Conservation (phyloP, 106 monocot genomes). For the Posidonia australis region DNA sequence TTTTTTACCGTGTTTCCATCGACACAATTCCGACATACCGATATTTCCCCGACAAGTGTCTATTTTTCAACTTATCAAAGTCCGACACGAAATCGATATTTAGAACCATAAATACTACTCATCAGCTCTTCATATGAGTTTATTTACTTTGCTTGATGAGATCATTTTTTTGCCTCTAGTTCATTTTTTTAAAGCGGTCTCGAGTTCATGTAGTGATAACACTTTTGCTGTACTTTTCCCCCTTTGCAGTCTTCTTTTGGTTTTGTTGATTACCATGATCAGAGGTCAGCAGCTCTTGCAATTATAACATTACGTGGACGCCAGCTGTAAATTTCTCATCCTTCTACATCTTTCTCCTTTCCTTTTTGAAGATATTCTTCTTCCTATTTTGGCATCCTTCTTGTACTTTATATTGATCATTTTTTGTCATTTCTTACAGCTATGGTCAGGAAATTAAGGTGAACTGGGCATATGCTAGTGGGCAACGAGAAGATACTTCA, state of each 20-base stretch:
- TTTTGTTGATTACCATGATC: slow-evolving; percentile 25
- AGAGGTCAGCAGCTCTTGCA: slow-evolving; percentile 14
- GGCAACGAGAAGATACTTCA: slow-evolving; percentile 21
- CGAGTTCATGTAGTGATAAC: background rate
- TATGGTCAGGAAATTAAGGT: slow-evolving; percentile 23
- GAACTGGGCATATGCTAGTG: slow-evolving; percentile 24
- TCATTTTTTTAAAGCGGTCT: background rate
- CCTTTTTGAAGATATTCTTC: background rate
- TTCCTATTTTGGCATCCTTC: background rate
- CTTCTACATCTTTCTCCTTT: background rate
- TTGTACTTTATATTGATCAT: background rate
- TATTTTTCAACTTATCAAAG: too few species aligned
- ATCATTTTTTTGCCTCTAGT: too few species aligned
- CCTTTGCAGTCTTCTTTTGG: slow-evolving; percentile 21
- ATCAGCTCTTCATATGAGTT: too few species aligned
- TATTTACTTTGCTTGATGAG: too few species aligned
- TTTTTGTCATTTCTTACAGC: background rate
- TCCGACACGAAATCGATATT: too few species aligned
- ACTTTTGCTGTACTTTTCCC: background rate
- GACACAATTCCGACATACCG: too few species aligned
- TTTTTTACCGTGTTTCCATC: too few species aligned
- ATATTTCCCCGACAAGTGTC: too few species aligned
- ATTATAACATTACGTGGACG: slow-evolving; percentile 14
- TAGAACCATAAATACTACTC: too few species aligned
- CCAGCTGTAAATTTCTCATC: slow-evolving; percentile 8